phyloP scores from a whole-genome alignment of 495 filamentous ascomycete species.

The Rhizodiscina lignyota region DNA sequence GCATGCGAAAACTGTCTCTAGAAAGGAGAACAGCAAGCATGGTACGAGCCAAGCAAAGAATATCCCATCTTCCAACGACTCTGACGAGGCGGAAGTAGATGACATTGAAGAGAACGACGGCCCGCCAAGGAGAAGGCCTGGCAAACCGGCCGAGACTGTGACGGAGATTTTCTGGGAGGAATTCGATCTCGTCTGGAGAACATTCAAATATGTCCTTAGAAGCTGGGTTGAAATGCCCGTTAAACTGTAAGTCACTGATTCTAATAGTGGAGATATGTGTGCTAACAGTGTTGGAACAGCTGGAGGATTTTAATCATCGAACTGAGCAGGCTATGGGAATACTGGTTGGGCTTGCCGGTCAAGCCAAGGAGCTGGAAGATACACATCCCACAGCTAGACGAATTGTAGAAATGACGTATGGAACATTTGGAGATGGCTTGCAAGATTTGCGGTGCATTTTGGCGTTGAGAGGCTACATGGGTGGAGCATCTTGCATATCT shows the following conservation, averaged over 20 bases:
- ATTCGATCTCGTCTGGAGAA: slow-evolving; percentile 39
- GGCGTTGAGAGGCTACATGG: no score
- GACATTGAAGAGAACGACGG: slow-evolving; percentile 20
- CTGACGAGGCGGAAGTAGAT: neutral
- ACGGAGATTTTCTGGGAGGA: slow-evolving; percentile 48
- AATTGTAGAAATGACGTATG: no score
- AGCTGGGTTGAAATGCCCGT: slow-evolving; percentile 54
- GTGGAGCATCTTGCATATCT: no score
- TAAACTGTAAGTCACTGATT: slow-evolving; percentile 43
- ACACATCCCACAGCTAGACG: slow-evolving; percentile 37
- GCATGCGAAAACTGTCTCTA: slow-evolving; percentile 21
- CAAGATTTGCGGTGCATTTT: no score
- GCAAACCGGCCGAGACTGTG: slow-evolving; percentile 24
- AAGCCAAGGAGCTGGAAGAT: slow-evolving; percentile 51
- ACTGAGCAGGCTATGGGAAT: slow-evolving; percentile 47
- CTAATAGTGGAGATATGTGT: neutral
- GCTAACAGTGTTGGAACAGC: slow-evolving; percentile 21
- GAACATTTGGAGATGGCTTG: no score
- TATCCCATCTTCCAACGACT: neutral
- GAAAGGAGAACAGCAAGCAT: slow-evolving; percentile 9
- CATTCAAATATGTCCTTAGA: slow-evolving; percentile 44
- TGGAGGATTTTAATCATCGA: slow-evolving; percentile 45
- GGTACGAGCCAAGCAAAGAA: neutral
- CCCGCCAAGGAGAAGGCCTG: slow-evolving; percentile 16
- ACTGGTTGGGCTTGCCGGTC: slow-evolving; percentile 65